Percentiles rank a stretch among this genome's conserved stretches.
Evolutionary conservation across 352 stramenopile genomes (phyloP).

Genomic region (Globisporangium paroecandrum): DNA sequence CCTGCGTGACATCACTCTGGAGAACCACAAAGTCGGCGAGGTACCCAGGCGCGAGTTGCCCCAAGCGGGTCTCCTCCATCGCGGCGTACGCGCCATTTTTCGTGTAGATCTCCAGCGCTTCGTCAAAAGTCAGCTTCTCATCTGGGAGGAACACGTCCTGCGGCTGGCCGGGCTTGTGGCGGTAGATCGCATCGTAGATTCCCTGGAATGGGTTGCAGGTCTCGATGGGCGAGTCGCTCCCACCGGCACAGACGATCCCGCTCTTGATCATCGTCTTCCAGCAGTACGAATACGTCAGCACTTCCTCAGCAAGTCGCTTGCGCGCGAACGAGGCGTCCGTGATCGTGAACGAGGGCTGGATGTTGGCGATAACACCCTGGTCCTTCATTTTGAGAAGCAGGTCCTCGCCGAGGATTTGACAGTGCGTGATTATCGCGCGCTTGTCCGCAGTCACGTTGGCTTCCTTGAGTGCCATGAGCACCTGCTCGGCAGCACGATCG

Average conservation of each 20-base stretch:
- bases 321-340: slow-evolving; percentile 80
- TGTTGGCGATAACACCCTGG: slow-evolving; percentile 81
- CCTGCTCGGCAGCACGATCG: slow-evolving; percentile 67
- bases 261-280: slow-evolving; percentile 81
- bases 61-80: slow-evolving; percentile 52
- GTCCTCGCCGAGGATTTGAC: slow-evolving; percentile 79
- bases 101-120: slow-evolving; percentile 84
- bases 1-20: slow-evolving; percentile 42
- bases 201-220: slow-evolving; percentile 85
- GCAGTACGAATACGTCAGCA: slow-evolving; percentile 73
- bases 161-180: slow-evolving; percentile 43
- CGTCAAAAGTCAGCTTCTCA: slow-evolving; percentile 64
- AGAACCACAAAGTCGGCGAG: slow-evolving; percentile 76
- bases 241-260: slow-evolving; percentile 75
- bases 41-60: slow-evolving; percentile 50
- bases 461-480: slow-evolving; percentile 58
- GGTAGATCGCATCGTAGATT: slow-evolving; percentile 87
- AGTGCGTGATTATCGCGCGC: slow-evolving; percentile 88
- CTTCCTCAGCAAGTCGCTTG: slow-evolving; percentile 59
- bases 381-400: slow-evolving; percentile 66
- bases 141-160: slow-evolving; percentile 57
- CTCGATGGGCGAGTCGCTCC: slow-evolving; percentile 84
- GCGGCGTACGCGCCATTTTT: slow-evolving; percentile 63
- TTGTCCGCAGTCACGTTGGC: slow-evolving; percentile 44
- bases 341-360: slow-evolving; percentile 87